Percentiles rank a stretch among this genome's conserved stretches.
phyloP scores from a whole-genome alignment of 2,329 filamentous ascomycete species.

The Monosporascus sp. region DNA sequence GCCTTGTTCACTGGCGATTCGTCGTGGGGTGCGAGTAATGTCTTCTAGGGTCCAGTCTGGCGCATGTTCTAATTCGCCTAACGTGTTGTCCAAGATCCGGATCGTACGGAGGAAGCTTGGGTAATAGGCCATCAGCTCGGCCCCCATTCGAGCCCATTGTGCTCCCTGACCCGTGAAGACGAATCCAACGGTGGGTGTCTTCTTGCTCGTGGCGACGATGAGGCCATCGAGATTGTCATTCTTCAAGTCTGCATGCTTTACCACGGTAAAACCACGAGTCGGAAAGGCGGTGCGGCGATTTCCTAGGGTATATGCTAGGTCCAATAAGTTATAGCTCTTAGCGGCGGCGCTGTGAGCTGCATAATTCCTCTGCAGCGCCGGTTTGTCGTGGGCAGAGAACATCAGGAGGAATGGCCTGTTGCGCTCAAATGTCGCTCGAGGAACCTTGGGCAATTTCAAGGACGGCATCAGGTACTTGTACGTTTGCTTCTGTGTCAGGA shows the following conservation, averaged over 20 bases:
- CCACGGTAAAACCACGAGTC: slow-evolving; percentile 2
- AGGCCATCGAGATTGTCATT: neutral
- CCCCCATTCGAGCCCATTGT: slow-evolving; percentile 12
- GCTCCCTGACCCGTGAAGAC: slow-evolving; percentile 25
- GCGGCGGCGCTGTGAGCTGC: neutral
- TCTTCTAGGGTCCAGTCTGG: slow-evolving; percentile 5
- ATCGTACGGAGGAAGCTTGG: slow-evolving; percentile 7
- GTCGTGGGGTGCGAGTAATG: too few relatives aligned
- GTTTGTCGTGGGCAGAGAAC: slow-evolving; percentile 16
- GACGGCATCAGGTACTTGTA: slow-evolving; percentile 2
- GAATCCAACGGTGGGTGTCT: slow-evolving; percentile 2
- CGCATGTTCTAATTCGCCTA: slow-evolving; percentile 6
- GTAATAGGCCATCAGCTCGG: slow-evolving; percentile 7
- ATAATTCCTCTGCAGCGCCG: slow-evolving; percentile 8
- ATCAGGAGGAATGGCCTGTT: slow-evolving; percentile 9
- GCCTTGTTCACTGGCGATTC: too few relatives aligned
- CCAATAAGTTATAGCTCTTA: slow-evolving; percentile 10
- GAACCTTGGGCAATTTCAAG: neutral
- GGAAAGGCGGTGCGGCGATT: slow-evolving; percentile 6
- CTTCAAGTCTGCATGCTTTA: neutral
- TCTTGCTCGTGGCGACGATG: neutral
- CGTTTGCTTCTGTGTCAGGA: neutral
- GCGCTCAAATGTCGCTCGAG: neutral
- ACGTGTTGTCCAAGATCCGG: slow-evolving; percentile 8
- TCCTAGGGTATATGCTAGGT: slow-evolving; percentile 16